These are phyloP conservation scores for Limonium bicolor DNA, from an alignment of 148 eudicot genomes.

Conservation along the genomic window DNA sequence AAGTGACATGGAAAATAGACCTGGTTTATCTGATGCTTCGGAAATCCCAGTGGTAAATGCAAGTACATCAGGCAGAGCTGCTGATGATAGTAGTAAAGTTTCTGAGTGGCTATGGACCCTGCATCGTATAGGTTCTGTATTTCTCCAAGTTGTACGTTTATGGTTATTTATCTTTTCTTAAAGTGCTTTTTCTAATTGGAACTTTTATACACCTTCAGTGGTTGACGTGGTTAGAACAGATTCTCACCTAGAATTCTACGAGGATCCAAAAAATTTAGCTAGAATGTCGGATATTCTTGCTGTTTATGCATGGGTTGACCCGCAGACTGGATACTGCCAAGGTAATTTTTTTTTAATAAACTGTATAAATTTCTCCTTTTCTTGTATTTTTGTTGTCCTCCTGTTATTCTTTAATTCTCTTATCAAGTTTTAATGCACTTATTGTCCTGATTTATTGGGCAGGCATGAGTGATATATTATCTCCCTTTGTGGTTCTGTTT, in stretches of 20 bases:
- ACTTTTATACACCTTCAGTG: slow-evolving; percentile 31
- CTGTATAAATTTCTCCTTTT: too few species aligned
- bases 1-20: slow-evolving; percentile 31
- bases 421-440: not conserved
- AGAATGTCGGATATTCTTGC: slow-evolving; percentile 99
- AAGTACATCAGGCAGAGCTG: slow-evolving; percentile 22
- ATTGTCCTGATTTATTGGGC: slow-evolving; percentile 11
- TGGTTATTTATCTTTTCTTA: not conserved
- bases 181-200: slow-evolving; percentile 5
- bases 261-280: slow-evolving; percentile 79
- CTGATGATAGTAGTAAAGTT: slow-evolving; percentile 55
- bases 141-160: not conserved
- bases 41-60: slow-evolving; percentile 27
- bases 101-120: slow-evolving; percentile 99
- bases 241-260: slow-evolving; percentile 79
- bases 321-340: slow-evolving; percentile 97
- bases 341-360: too few species aligned
- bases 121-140: slow-evolving; percentile 86
- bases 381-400: too few species aligned
- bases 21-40: slow-evolving; percentile 57
- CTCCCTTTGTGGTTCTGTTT: slow-evolving; percentile 90
- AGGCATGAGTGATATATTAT: slow-evolving; percentile 97
- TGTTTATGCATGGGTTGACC: slow-evolving; percentile 98
- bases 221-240: slow-evolving; percentile 99
- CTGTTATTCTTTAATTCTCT: not conserved